These are phyloP conservation scores for Agaricus bisporus DNA, from an alignment of 768 basidiomycete species.

Conservation along the genomic window DNA sequence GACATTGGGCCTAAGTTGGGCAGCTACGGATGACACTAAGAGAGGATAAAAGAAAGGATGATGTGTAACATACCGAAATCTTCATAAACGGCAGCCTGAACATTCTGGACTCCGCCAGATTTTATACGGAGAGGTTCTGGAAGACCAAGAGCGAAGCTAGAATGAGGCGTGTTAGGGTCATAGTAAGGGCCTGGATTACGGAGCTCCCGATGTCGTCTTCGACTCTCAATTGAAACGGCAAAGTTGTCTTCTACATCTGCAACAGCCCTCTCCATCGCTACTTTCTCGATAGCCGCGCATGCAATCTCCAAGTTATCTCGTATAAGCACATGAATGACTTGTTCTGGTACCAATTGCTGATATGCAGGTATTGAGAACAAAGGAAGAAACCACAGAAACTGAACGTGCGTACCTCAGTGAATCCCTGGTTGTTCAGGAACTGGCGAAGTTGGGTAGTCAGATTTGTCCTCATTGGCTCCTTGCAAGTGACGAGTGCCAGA, in stretches of 20 bases:
- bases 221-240: constrained; percentile 69
- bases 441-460: constrained; percentile 85
- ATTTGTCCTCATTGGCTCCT: constrained; percentile 92
- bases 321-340: constrained; percentile 72
- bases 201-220: constrained; percentile 85
- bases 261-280: constrained; percentile 94
- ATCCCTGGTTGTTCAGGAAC: constrained; percentile 80
- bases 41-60: neutral
- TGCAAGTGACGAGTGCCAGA: constrained; percentile 95
- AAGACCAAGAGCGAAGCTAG: constrained; percentile 64
- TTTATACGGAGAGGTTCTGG: constrained; percentile 90
- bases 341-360: constrained; percentile 72
- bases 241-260: constrained; percentile 92
- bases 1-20: constrained; percentile 35
- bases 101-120: constrained; percentile 69
- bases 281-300: constrained; percentile 92
- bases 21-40: neutral
- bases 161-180: constrained; percentile 72
- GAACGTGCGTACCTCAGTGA: constrained; percentile 58
- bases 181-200: constrained; percentile 70
- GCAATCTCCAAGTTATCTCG: constrained; percentile 92
- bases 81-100: constrained; percentile 88
- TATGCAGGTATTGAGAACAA: constrained; percentile 7
- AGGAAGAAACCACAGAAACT: neutral
- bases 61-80: constrained; percentile 65